phyloP scores from a whole-genome alignment of 208 protist species.

The Tritrichomonas musculus region DNA sequence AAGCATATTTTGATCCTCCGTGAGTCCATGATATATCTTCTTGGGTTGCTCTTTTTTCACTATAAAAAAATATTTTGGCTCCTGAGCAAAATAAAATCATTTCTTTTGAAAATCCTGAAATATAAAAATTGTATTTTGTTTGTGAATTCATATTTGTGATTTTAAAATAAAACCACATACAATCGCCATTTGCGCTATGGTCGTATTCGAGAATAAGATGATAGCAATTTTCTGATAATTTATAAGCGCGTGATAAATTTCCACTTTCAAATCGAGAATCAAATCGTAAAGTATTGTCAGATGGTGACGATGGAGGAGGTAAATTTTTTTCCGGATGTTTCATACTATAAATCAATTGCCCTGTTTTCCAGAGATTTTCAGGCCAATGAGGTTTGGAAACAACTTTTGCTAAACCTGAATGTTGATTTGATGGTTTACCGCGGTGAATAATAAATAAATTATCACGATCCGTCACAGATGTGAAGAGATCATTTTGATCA shows the following conservation, averaged over 20 bases:
- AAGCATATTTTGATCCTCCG: not conserved
- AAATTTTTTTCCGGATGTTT: not conserved
- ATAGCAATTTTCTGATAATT: not conserved
- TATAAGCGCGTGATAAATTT: not conserved
- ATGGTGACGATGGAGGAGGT: not conserved
- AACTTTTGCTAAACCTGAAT: not conserved
- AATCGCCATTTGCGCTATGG: not conserved
- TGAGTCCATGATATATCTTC: not conserved
- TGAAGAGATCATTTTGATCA: not conserved
- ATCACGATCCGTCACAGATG: not conserved
- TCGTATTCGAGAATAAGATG: slow-evolving; percentile 14
- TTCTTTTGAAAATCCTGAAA: slow-evolving; percentile 25
- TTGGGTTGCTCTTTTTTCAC: slow-evolving; percentile 20
- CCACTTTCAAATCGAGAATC: slow-evolving; percentile 29
- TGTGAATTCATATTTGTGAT: not conserved
- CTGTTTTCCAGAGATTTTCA: not conserved
- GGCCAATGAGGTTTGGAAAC: not conserved
- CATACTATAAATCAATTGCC: not conserved
- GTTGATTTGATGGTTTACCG: not conserved
- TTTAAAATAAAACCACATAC: slow-evolving; percentile 5
- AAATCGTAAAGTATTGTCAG: slow-evolving; percentile 2
- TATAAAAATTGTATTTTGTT: not conserved
- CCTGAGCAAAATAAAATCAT: not conserved
- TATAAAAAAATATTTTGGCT: not conserved
- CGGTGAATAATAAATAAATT: not conserved